phyloP scores from a whole-genome alignment of 192 early-diverging fungal species.

The Phlyctochytrium bullatum region DNA sequence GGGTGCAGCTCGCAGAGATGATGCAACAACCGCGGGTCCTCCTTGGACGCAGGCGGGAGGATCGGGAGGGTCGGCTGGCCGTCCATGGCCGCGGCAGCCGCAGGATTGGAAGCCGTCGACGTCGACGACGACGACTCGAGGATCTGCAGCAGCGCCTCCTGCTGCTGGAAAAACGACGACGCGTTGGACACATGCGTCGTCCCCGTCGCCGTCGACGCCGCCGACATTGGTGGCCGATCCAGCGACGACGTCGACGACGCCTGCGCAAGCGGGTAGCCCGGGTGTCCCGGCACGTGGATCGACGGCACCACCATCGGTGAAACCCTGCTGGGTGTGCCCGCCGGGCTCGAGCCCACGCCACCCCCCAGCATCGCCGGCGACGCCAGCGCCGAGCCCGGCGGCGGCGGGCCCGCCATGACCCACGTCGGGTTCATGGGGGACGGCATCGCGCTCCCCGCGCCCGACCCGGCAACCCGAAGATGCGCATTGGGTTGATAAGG shows the following conservation, averaged over 20 bases:
- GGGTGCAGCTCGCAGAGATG: too few relatives aligned
- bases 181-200: too few relatives aligned
- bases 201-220: too few relatives aligned
- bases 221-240: not conserved
- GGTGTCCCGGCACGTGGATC: not conserved
- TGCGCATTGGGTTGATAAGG: not conserved
- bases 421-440: not conserved
- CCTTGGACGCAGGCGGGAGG: too few relatives aligned
- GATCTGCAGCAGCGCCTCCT: constrained; percentile 2
- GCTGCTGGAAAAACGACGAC: not conserved
- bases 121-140: too few relatives aligned
- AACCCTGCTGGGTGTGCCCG: not conserved
- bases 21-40: too few relatives aligned
- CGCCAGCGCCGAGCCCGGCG: not conserved
- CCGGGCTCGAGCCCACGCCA: not conserved
- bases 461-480: not conserved
- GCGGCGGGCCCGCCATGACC: constrained; percentile 2
- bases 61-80: too few relatives aligned
- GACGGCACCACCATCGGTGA: not conserved
- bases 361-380: not conserved
- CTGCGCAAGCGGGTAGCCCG: not conserved
- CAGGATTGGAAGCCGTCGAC: too few relatives aligned
- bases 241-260: not conserved
- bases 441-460: not conserved
- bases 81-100: too few relatives aligned